Conservation (phyloP, 1,284 basidiomycete species). For the Apiotrichum gracile region DNA sequence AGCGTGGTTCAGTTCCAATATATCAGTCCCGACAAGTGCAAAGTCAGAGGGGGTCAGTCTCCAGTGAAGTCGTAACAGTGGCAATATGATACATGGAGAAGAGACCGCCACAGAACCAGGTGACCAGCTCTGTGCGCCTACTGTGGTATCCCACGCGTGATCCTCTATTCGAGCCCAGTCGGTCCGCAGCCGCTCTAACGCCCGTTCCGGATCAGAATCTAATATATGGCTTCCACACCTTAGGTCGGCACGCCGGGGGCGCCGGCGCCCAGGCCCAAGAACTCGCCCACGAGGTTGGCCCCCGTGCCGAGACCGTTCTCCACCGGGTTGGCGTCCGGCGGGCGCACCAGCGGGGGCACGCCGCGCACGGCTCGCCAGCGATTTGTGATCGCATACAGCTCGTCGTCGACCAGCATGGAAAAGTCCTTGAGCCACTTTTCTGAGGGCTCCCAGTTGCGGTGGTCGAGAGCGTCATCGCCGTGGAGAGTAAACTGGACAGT, state of each 20-base stretch:
- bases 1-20: no score
- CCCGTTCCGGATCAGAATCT: no score
- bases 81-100: no score
- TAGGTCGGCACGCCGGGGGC: neutral
- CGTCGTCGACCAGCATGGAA: slow-evolving; percentile 47
- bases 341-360: slow-evolving; percentile 20
- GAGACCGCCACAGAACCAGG: no score
- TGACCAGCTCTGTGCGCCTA: no score
- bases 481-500: slow-evolving; percentile 63
- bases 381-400: slow-evolving; percentile 42
- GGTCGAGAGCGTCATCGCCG: slow-evolving; percentile 79
- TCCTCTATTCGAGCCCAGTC: no score
- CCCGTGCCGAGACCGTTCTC: slow-evolving; percentile 4
- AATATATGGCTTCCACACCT: no score
- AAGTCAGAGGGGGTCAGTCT: no score
- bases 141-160: no score
- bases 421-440: slow-evolving; percentile 76
- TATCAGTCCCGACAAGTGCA: no score
- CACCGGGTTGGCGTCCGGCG: neutral
- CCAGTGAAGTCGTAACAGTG: no score
- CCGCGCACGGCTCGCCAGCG: slow-evolving; percentile 33
- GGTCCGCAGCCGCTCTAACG: no score
- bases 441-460: slow-evolving; percentile 79
- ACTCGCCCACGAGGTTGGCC: slow-evolving; percentile 3
- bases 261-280: neutral